Evolutionary conservation across 176 grass and related monocot genomes (phyloP), one percentile per base, ranked within the genome.

Genomic region (Hordeum marinum): DNA sequence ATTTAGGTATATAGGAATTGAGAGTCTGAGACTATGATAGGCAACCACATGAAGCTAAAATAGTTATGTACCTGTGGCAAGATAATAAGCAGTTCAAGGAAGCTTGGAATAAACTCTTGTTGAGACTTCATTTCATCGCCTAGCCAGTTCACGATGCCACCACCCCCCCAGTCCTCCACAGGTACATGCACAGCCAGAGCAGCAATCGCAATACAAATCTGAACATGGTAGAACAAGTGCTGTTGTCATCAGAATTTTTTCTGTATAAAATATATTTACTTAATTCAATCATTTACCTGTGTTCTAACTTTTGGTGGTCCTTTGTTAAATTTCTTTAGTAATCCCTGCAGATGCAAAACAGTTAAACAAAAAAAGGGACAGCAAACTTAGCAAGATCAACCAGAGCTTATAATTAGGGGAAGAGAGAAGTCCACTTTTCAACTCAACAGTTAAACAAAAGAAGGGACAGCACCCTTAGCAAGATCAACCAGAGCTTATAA

Each of bases 141-240:
- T 81, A 99, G 73, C 93, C 93, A 99, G 88, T 92, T 96, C 29
- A 99, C 84, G 87, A 99, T 89, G 35, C 96, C 96, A 86, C 96
- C 93, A 72, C 88, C 90, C 83, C 96, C 93, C 96, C 96, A 99
- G 80, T 99, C 96, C 87, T 96, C 91, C 29, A 96, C 72, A 37
- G 96, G 90, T 83, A 99, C 93, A 89, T 99, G 96, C 75, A 96
- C 94, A 73, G 96, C 91, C 86, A 99, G 85, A 85, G 93, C 96
- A 86, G 91, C 91, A 83, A 99, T 91, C 84, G 96, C 96, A 85
- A 96, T 92, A 77, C 96, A 99, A 84, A 99, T 96, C 96, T 99
- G 88, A 89, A 92, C 32, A 74, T 72, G 12, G 68, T 73, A 80
- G 72, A 89, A 72, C 52, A 25, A 85, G 34, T 20, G 20, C 63